Base-by-base conservation (phyloP, 73 alveolate species). In the Symbiodinium natans region DNA sequence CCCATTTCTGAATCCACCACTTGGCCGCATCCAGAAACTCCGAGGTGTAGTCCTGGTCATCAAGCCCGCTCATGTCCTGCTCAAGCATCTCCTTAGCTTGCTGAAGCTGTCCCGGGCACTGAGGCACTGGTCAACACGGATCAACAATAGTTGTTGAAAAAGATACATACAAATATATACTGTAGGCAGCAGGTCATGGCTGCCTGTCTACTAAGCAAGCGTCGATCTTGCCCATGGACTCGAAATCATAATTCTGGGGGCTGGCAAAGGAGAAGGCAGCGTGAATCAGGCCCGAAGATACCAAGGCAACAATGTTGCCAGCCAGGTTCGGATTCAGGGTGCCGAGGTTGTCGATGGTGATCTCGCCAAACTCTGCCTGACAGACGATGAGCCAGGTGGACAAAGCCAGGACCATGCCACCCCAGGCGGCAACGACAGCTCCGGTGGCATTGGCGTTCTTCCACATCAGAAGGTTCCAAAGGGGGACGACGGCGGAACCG, bases 11-110 rank as follows among this genome's bases (percentile, higher is more conserved):
- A 34, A 86, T 38, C 94, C 94, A 86, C 63, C 94, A 21, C 84
- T 86, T 52, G 56, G 94, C 94, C 7, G 83, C 94, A 56, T 86
- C 94, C 94, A 86, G n/a, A 63, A 86, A 86, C 83, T 86, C 84
- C 21, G 29, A 7, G 63, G 68, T 86, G 43, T 86, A 86, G 10
- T 86, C 94, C 41, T 38, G 9, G 34, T 86, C 94, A 8, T 86
- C 84, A 19, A 86, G 83, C 56, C 94, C 94, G 31, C 94, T 56
- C 63, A 54, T 56, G 84, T 86, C 94, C 39, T 34, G 63, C 83
- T 86, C 94, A 83, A 86, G 31, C 83, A 86, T 86, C 27, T 86
- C 71, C 71, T 52, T 52, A 29, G 71, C 71, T 29, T 8, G 71
- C n/a, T n/a, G n/a, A n/a, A n/a, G n/a, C n/a, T n/a, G n/a, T n/a